Conservation (phyloP, 75 land plant species). For the Ceratopteris richardii region DNA sequence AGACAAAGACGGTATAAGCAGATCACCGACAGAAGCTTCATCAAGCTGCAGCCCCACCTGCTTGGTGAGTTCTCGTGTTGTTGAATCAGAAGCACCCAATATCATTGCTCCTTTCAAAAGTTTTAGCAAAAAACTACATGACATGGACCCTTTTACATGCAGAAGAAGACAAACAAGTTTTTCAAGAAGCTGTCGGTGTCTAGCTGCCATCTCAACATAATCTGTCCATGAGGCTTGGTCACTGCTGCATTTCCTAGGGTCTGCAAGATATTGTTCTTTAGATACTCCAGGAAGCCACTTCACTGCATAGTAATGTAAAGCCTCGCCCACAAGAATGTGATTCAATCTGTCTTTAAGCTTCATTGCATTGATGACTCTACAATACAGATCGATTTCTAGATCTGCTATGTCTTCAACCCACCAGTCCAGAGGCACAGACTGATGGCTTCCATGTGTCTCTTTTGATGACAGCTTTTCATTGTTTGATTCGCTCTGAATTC, state of each 20-base stretch:
- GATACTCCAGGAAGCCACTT: constrained; percentile 45
- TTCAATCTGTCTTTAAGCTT: constrained; percentile 40
- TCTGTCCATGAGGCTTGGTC: constrained; percentile 10
- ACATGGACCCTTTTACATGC: constrained; percentile 37
- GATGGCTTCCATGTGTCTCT: constrained; percentile 14
- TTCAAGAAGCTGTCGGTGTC: constrained; percentile 40
- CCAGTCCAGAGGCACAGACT: constrained; percentile 69
- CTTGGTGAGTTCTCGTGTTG: constrained; percentile 43
- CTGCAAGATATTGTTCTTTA: constrained; percentile 14
- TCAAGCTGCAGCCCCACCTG: constrained; percentile 63
- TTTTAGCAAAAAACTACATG: constrained; percentile 60
- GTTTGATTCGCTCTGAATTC: constrained; percentile 6
- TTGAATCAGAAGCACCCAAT: constrained; percentile 29
- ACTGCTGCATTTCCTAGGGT: constrained; percentile 3
- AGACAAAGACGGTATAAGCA: constrained; percentile 40
- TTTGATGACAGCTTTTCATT: constrained; percentile 20
- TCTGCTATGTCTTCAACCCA: constrained; percentile 83
- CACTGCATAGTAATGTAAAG: constrained; percentile 49
- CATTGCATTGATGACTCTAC: constrained; percentile 46
- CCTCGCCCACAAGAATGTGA: constrained; percentile 50
- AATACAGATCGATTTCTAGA: constrained; percentile 53
- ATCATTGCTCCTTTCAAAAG: constrained; percentile 50
- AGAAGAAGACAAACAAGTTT: constrained; percentile 59
- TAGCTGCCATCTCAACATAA: constrained; percentile 12
- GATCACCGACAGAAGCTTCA: constrained; percentile 56